Percentiles rank a stretch among this genome's conserved stretches.
Conservation (phyloP, 78 protist genomes). For the Mastigamoeba balamuthi region DNA sequence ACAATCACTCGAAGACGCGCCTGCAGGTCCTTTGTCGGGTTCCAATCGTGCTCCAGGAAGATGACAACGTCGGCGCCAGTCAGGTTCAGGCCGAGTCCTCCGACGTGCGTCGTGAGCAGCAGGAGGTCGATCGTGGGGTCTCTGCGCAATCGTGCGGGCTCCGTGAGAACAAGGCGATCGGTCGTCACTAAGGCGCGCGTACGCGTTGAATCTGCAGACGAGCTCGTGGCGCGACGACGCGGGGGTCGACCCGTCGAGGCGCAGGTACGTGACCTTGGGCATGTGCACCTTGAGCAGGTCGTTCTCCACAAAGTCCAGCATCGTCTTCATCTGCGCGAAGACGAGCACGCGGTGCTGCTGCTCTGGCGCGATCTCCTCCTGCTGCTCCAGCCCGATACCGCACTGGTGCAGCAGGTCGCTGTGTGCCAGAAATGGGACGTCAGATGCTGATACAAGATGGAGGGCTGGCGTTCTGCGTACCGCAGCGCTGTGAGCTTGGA, state of each 20-base stretch:
- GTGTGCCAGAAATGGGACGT: not conserved
- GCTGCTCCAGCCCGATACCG: conserved; percentile 47
- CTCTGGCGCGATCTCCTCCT: not conserved
- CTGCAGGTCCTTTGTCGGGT: conserved; percentile 90
- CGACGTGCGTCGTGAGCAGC: conserved; percentile 92
- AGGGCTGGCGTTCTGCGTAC: too few species aligned
- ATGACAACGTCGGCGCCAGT: conserved; percentile 96
- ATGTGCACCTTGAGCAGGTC: conserved; percentile 50
- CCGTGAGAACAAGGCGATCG: not conserved
- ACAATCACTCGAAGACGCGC: too few species aligned
- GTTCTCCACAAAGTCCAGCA: conserved; percentile 72
- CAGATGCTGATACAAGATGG: not conserved
- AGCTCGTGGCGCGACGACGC: conserved; percentile 13
- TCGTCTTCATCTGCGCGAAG: conserved; percentile 69
- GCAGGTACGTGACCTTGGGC: conserved; percentile 65
- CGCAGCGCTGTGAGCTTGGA: conserved; percentile 77
- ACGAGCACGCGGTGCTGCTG: conserved; percentile 67
- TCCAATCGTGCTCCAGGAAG: conserved; percentile 96
- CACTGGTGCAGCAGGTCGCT: conserved; percentile 49
- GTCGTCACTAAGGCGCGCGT: too few species aligned
- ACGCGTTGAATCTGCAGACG: not conserved
- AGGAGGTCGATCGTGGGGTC: conserved; percentile 85
- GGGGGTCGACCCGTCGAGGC: conserved; percentile 73
- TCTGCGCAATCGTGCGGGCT: conserved; percentile 66
- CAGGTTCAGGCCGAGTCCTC: conserved; percentile 95